Evolutionary conservation across 2,329 filamentous ascomycete genomes (phyloP), one percentile per base, ranked within the genome.

Genomic region (Ceratocystis alfenasii): DNA sequence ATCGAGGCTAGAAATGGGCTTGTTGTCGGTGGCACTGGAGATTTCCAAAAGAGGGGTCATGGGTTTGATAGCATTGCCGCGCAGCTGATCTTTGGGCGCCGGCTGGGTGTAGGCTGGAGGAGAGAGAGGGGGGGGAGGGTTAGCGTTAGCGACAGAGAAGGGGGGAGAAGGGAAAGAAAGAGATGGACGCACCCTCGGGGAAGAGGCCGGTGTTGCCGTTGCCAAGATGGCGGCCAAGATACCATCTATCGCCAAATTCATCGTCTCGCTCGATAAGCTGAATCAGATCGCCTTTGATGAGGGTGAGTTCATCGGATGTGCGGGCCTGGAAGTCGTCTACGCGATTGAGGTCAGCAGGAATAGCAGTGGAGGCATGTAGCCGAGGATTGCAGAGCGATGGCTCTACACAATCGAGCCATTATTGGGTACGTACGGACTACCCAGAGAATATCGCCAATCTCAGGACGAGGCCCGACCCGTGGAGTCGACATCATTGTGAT

Each of bases 241-340:
- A 95, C 89, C 88, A 92, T 65, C 90, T 89, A 75, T 95, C 89
- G 68, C 88, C 88, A 74, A 94, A 95, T 74, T 94, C 89, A 74
- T 94, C 89, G 74, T 94, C 89, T 72, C 89, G 83, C 76, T 94
- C 89, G 69, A 93, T 84, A 69, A 95, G 78, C 77, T 93, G 87
- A 68, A 95, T 87, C 69, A 88, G 85, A 72, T 94, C 89, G 71
- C 89, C 92, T 73, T 95, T 95, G 65, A 84, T 80, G 70, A 99
- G 81, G 71, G 85, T 95, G 73, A 99, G 81, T 80, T 99, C 94
- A 77, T 99, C 94, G 67, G 89, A 88, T 75, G 91, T 95, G 70
- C 94, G 86, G 67, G 93, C 92, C 71, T 86, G 80, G 75, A 99
- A 97, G 76, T 96, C 91, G 77, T 99, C 90, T 95, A 67, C 53